Percentiles rank a stretch among this genome's conserved stretches.
Conservation (phyloP, 2,329 filamentous ascomycete genomes). For the Sclerotinia nivalis region DNA sequence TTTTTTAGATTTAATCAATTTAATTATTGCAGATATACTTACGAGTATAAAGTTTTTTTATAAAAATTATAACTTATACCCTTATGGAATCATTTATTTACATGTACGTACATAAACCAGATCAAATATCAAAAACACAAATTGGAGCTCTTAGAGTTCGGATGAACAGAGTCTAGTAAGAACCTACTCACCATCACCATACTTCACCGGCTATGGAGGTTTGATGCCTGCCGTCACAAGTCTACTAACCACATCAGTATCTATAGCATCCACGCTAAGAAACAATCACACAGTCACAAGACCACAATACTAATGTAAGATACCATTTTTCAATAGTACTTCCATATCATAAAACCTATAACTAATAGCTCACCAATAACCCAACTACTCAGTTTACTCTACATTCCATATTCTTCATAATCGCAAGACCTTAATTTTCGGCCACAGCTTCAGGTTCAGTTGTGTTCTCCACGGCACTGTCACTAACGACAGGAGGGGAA, state of each 20-base stretch:
- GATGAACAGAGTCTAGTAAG: too few species aligned
- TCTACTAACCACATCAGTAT: neutral
- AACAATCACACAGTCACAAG: neutral
- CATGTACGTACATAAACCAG: too few species aligned
- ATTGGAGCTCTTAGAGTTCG: too few species aligned
- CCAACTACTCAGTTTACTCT: neutral
- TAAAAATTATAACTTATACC: too few species aligned
- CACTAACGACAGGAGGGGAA: constrained; percentile 25
- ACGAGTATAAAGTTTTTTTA: too few species aligned
- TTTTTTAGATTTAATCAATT: too few species aligned
- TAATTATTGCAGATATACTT: too few species aligned
- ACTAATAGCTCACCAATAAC: neutral
- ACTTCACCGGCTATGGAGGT: too few species aligned
- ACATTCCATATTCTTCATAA: neutral
- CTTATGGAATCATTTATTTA: too few species aligned
- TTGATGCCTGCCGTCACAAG: too few species aligned
- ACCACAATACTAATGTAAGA: neutral
- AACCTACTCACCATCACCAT: too few species aligned
- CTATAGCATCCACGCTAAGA: neutral
- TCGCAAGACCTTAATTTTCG: constrained; percentile 27
- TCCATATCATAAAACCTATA: neutral
- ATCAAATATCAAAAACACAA: too few species aligned
- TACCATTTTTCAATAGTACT: neutral
- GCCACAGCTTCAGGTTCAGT: constrained; percentile 22
- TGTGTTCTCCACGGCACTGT: constrained; percentile 15